These are phyloP conservation scores for Cyathus striatus DNA, from an alignment of 768 basidiomycete genomes.

Conservation along the genomic window DNA sequence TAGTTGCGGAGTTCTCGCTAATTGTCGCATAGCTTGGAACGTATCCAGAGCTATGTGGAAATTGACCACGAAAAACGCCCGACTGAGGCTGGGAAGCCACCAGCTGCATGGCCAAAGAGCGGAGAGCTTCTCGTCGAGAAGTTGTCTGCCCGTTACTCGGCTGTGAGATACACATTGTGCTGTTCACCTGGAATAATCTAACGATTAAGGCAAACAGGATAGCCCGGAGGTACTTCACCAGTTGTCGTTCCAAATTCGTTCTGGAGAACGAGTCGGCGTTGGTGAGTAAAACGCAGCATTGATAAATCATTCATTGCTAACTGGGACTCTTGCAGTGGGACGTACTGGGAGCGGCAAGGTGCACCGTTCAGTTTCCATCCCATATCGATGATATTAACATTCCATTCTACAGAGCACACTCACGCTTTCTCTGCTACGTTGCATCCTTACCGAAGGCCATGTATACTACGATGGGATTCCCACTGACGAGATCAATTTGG, in stretches of 20 bases:
- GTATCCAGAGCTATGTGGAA: conserved; percentile 55
- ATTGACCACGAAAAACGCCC: conserved; percentile 48
- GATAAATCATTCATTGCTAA: background rate
- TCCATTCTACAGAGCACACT: conserved; percentile 33
- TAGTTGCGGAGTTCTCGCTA: background rate
- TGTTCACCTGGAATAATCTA: background rate
- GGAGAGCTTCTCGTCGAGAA: conserved; percentile 47
- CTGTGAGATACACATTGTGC: background rate
- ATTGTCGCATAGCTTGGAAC: conserved; percentile 37
- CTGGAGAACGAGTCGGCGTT: conserved; percentile 51
- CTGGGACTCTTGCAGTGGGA: conserved; percentile 19
- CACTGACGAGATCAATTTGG: conserved; percentile 42
- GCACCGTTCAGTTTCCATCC: background rate
- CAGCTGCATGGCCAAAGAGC: conserved; percentile 58
- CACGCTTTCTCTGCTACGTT: conserved; percentile 46
- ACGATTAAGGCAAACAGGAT: conserved; percentile 6
- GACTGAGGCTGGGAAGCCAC: conserved; percentile 35
- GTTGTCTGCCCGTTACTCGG: conserved; percentile 50
- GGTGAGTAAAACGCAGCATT: conserved; percentile 15
- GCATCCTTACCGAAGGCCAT: conserved; percentile 46
- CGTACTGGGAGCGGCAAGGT: conserved; percentile 35
- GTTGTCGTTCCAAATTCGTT: conserved; percentile 39
- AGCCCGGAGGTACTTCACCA: conserved; percentile 47
- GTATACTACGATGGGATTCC: conserved; percentile 47
- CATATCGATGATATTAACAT: background rate